Conservation (phyloP, 106 monocot species). For the Agapanthus africanus region DNA sequence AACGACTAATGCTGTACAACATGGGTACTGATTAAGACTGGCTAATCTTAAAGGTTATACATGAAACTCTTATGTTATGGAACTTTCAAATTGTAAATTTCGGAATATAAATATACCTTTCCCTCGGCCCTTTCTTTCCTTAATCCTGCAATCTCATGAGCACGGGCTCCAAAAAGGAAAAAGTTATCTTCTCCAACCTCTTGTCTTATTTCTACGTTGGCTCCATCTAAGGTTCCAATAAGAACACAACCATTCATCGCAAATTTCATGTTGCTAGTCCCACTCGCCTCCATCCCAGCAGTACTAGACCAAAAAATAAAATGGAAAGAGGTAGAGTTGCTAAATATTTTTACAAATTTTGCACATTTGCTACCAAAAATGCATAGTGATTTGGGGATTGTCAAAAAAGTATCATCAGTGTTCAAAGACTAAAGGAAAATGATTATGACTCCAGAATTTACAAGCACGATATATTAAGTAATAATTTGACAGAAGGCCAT, state of each 20-base stretch:
- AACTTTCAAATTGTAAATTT: background rate
- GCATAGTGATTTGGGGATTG: background rate
- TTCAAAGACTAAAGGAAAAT: background rate
- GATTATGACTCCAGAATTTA: background rate
- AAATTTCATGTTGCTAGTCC: conserved; percentile 99
- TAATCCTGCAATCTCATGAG: conserved; percentile 78
- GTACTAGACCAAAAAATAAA: conserved; percentile 37
- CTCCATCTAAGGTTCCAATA: conserved; percentile 99
- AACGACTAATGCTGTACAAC: too few relatives aligned
- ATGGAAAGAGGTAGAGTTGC: background rate
- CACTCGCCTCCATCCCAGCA: conserved; percentile 99
- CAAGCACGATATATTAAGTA: background rate
- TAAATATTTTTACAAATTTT: background rate
- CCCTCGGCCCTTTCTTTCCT: conserved; percentile 91
- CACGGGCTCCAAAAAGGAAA: conserved; percentile 92
- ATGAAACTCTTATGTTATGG: background rate
- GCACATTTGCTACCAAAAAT: too few relatives aligned
- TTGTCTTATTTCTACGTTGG: conserved; percentile 95
- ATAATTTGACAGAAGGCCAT: background rate
- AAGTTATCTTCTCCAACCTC: conserved; percentile 96
- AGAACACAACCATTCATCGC: conserved; percentile 95
- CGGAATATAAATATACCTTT: conserved; percentile 37
- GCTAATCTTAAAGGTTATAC: background rate
- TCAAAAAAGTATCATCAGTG: background rate
- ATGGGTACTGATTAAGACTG: background rate